Conservation (phyloP, 768 basidiomycete species). For the Tephrocybe sp. region DNA sequence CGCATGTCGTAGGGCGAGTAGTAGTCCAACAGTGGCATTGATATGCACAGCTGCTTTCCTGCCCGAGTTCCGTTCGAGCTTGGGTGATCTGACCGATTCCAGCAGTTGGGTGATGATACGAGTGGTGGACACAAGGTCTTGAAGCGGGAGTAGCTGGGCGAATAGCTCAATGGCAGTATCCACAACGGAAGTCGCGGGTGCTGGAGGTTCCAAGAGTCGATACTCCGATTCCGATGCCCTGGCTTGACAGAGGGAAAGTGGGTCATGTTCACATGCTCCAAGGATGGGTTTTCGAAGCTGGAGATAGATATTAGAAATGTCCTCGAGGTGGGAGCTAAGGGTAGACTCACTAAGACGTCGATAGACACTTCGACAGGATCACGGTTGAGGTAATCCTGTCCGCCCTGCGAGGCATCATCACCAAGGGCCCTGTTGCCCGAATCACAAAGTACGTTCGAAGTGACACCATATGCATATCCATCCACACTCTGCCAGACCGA, state of each 20-base stretch:
- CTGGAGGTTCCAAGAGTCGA: conserved; percentile 58
- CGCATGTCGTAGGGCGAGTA: conserved; percentile 64
- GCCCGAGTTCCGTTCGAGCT: conserved; percentile 85
- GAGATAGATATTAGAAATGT: conserved; percentile 10
- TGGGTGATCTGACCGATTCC: conserved; percentile 68
- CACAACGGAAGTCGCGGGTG: conserved; percentile 79
- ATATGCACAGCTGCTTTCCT: conserved; percentile 81
- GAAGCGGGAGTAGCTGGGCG: conserved; percentile 72
- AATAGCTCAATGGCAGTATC: conserved; percentile 91
- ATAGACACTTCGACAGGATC: conserved; percentile 82
- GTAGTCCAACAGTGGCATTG: conserved; percentile 76
- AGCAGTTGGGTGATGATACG: conserved; percentile 59
- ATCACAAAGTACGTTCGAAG: conserved; percentile 58
- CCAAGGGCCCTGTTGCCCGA: conserved; percentile 37
- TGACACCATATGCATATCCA: conserved; percentile 91
- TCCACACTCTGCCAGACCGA: conserved; percentile 86
- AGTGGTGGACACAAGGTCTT: conserved; percentile 60
- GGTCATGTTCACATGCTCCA: conserved; percentile 85
- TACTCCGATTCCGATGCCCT: conserved; percentile 44
- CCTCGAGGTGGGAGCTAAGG: not conserved
- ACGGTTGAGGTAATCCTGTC: conserved; percentile 60
- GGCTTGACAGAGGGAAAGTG: conserved; percentile 66
- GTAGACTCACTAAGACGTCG: conserved; percentile 64
- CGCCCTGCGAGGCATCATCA: conserved; percentile 29
- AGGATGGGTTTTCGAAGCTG: conserved; percentile 79